A percentile compares a stretch with the other conserved stretches of the same genome.
phyloP scores from a whole-genome alignment of 1,139 yeast species.

The Sugiyamaella xylanicola region DNA sequence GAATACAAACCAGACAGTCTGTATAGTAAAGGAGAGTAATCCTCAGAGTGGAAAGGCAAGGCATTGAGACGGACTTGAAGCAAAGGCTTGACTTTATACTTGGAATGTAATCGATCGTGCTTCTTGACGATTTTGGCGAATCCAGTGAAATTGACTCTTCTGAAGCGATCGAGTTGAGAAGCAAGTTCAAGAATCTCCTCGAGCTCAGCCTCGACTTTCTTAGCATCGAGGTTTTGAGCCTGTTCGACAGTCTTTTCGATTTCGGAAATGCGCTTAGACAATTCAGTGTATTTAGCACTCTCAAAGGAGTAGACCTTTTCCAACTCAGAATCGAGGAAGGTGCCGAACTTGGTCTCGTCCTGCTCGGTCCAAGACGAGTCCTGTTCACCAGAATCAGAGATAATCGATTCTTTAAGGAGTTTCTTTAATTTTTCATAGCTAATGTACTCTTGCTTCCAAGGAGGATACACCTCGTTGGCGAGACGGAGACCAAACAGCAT shows the following conservation, averaged over 20 bases:
- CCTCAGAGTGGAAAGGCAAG: constrained; percentile 92
- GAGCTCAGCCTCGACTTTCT: constrained; percentile 60
- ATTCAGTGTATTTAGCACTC: constrained; percentile 64
- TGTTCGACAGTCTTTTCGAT: constrained; percentile 52
- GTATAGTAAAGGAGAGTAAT: constrained; percentile 86
- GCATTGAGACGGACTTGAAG: constrained; percentile 83
- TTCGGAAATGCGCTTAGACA: constrained; percentile 63
- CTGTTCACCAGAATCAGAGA: constrained; percentile 40
- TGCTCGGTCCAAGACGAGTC: constrained; percentile 62
- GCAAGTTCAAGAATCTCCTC: constrained; percentile 76
- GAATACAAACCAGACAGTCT: constrained; percentile 80
- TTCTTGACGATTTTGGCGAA: constrained; percentile 92
- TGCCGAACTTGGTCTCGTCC: constrained; percentile 82
- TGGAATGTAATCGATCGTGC: constrained; percentile 87
- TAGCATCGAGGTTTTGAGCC: constrained; percentile 53
- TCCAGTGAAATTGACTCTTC: constrained; percentile 91
- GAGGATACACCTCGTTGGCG: constrained; percentile 77
- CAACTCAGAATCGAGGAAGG: constrained; percentile 77
- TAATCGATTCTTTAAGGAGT: constrained; percentile 75
- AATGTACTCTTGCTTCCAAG: constrained; percentile 86
- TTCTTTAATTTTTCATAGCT: constrained; percentile 78
- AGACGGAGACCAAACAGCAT: constrained; percentile 90
- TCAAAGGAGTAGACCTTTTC: constrained; percentile 95
- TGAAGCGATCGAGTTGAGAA: constrained; percentile 85
- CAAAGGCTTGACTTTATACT: constrained; percentile 84